Conservation (phyloP, 2,329 filamentous ascomycete genomes). For the Colletotrichum limetticola region DNA sequence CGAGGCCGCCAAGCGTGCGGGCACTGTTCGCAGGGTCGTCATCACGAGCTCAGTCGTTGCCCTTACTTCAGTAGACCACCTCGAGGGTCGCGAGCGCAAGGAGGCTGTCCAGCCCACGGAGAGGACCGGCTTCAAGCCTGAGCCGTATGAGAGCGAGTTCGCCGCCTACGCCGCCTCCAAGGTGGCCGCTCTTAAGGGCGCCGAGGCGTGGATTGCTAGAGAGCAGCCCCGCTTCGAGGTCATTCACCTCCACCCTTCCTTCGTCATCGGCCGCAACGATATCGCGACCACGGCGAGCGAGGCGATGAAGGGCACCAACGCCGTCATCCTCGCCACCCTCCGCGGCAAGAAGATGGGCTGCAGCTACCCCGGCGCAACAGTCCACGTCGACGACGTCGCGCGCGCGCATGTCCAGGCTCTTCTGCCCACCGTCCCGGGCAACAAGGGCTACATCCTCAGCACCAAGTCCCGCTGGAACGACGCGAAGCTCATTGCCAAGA, state of each 20-base stretch:
- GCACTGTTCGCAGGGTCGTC: conserved; percentile 54
- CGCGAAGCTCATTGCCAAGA: conserved; percentile 48
- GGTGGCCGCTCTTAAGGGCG: conserved; percentile 44
- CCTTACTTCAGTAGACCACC: conserved; percentile 18
- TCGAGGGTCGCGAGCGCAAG: conserved; percentile 22
- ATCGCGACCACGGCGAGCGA: conserved; percentile 40
- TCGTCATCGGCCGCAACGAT: conserved; percentile 50
- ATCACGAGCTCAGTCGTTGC: conserved; percentile 63
- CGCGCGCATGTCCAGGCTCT: conserved; percentile 50
- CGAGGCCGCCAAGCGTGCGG: conserved; percentile 53
- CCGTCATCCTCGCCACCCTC: conserved; percentile 46
- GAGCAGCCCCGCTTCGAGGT: conserved; percentile 48
- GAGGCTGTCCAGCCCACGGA: conserved; percentile 10
- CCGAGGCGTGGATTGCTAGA: conserved; percentile 45
- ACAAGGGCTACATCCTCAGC: conserved; percentile 44
- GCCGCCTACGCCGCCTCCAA: conserved; percentile 51
- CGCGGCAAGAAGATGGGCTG: conserved; percentile 42
- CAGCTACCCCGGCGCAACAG: conserved; percentile 42
- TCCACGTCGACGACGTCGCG: conserved; percentile 52
- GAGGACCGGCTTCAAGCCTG: conserved; percentile 23
- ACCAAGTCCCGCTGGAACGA: conserved; percentile 47
- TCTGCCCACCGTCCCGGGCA: conserved; percentile 43
- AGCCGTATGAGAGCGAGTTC: conserved; percentile 39
- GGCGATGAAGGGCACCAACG: conserved; percentile 48
- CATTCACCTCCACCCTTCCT: conserved; percentile 49